A percentile compares a stretch with the other conserved stretches of the same genome.
Conservation (phyloP, 179 eudicot genomes). For the Drosera spatulata region DNA sequence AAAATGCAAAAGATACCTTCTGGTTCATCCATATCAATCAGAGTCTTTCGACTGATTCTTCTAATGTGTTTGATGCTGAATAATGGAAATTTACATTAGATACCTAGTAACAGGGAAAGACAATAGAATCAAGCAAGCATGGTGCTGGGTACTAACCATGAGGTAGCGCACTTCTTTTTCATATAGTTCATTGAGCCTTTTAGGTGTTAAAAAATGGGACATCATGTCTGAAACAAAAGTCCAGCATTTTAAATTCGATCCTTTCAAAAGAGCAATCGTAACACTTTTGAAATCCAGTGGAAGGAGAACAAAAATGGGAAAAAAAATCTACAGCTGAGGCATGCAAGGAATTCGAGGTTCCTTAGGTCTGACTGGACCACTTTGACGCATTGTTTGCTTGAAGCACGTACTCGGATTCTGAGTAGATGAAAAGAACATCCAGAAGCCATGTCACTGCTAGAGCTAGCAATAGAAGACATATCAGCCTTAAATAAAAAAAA, state of each 20-base stretch:
- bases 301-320: too few species aligned
- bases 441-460: constrained; percentile 6
- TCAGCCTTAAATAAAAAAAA: constrained; percentile 1
- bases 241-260: too few species aligned
- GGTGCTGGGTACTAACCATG: constrained; percentile 39
- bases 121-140: background rate
- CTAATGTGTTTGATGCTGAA: constrained; percentile 57
- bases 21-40: constrained; percentile 85
- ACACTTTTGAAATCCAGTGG: too few species aligned
- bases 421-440: constrained; percentile 39
- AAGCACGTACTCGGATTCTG: constrained; percentile 96
- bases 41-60: constrained; percentile 84
- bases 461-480: background rate
- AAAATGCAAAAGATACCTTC: constrained; percentile 43
- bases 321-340: constrained; percentile 76
- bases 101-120: background rate
- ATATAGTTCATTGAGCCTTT: constrained; percentile 77
- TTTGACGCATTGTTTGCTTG: constrained; percentile 98
- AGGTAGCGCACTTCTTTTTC: constrained; percentile 98
- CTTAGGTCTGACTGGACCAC: constrained; percentile 86
- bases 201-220: constrained; percentile 95
- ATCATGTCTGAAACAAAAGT: constrained; percentile 52
- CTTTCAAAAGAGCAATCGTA: too few species aligned
- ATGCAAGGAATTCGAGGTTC: constrained; percentile 98
- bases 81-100: constrained; percentile 4